Evolutionary conservation across 176 grass and related monocot species (phyloP), one percentile per base, ranked within the genome.

Genomic region (Aegilops speltoides): DNA sequence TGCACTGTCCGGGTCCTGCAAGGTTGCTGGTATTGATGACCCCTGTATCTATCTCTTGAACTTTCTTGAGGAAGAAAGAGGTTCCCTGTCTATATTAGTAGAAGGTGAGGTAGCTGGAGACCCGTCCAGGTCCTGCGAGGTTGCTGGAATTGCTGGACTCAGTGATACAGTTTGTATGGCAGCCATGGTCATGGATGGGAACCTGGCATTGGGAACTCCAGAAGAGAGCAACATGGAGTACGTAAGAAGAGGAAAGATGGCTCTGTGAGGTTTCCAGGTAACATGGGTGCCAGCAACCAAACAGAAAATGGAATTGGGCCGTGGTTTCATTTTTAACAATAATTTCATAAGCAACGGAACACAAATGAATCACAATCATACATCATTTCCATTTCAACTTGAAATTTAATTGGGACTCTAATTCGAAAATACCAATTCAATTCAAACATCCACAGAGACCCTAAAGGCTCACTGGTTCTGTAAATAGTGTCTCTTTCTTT

Each of bases 401-500:
- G 19, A 57, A 57, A 57, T 57, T 57, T 57, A 57, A 57, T 57
- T 57, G 7, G 16, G 19, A 57, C 54, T 57, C 54, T 57, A 57
- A 57, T 57, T 57, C 17, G 17, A 57, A 22, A 57, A 57, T 57
- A 20, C 4, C 56, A 59, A 59, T 59, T 59, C 56, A 59, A 59
- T 59, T 59, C 56, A 2, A 59, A 22, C 17, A 59, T 59, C 56
- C 56, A 22, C 56, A 59, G 19, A 7, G 56, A 59, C 56, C 31
- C 20, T 64, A 78, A 78, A 79, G 54, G 36, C 10, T 79, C 32
- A 57, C 56, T 73, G n/a, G 43, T 50, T 84, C 22, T 79, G 43
- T 52, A 69, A 25, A 24, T 64, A 25, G 28, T 84, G 15, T n/a
- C n/a, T n/a, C n/a, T n/a, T n/a, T 43, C 13, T 81, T 6, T 73